Conservation (phyloP, 2,329 filamentous ascomycete genomes). For the Fusarium pseudograminearum region DNA sequence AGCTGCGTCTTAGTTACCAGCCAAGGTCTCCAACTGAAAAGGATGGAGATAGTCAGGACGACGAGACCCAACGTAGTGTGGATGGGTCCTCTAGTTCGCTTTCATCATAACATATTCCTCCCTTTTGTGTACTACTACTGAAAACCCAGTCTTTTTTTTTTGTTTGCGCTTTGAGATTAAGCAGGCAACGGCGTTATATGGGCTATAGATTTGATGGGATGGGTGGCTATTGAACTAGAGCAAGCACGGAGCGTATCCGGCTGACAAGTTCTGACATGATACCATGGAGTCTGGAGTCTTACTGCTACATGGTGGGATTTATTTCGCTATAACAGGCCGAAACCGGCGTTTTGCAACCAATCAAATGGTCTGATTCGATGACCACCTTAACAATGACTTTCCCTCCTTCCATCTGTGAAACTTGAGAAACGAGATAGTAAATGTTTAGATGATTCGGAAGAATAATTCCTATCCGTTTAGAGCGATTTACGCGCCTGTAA, state of each 20-base stretch:
- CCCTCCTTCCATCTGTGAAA: neutral
- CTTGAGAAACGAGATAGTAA: neutral
- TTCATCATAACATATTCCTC: slow-evolving; percentile 46
- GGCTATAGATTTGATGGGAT: slow-evolving; percentile 29
- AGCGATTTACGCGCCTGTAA: slow-evolving; percentile 23
- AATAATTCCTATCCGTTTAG: neutral
- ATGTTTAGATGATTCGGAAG: neutral
- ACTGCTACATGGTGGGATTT: slow-evolving; percentile 28
- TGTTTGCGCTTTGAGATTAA: slow-evolving; percentile 11
- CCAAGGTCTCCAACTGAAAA: slow-evolving; percentile 46
- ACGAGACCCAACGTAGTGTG: slow-evolving; percentile 49
- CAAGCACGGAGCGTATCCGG: slow-evolving; percentile 35
- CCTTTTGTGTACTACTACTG: slow-evolving; percentile 5
- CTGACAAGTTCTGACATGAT: slow-evolving; percentile 51
- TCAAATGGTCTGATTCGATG: neutral
- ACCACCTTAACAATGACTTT: neutral
- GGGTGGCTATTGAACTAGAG: slow-evolving; percentile 33
- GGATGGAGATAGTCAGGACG: slow-evolving; percentile 45
- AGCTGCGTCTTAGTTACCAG: slow-evolving; percentile 65
- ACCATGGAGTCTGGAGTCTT: slow-evolving; percentile 51
- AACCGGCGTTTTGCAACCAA: slow-evolving; percentile 22
- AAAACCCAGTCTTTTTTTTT: slow-evolving; percentile 16
- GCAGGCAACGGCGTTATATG: slow-evolving; percentile 39
- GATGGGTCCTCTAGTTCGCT: slow-evolving; percentile 53
- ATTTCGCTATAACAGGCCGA: slow-evolving; percentile 30